Conservation (phyloP, 1,284 basidiomycete species). For the Rhodotorula sp. region DNA sequence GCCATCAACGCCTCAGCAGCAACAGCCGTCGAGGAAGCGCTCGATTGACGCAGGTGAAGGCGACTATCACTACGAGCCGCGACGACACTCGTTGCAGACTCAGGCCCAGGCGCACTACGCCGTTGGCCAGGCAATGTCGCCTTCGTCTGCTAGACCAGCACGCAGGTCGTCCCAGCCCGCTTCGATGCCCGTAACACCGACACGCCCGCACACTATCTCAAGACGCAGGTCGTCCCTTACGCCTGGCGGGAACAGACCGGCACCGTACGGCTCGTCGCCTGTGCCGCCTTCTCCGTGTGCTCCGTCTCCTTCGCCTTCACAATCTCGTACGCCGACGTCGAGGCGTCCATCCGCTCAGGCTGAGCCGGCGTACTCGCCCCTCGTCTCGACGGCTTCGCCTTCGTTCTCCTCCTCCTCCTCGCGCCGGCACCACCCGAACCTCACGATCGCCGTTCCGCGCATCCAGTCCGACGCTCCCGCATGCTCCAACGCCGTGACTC, state of each 20-base stretch:
- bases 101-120: background rate
- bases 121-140: no score
- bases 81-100: background rate
- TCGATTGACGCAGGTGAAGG: background rate
- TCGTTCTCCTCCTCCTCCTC: background rate
- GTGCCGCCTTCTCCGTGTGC: background rate
- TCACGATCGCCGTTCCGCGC: constrained; percentile 3
- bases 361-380: background rate
- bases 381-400: background rate
- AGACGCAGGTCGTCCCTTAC: no score
- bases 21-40: background rate
- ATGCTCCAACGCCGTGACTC: no score
- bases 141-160: no score
- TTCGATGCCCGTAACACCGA: no score
- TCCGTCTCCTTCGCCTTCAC: background rate
- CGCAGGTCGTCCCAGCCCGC: no score
- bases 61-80: background rate
- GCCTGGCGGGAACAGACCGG: background rate
- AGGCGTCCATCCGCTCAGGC: no score
- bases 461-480: background rate
- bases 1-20: background rate
- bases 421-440: background rate
- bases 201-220: no score
- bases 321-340: background rate
- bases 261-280: background rate